Percentiles rank a stretch among this genome's conserved stretches.
These are phyloP conservation scores for Capsicum pubescens DNA, from an alignment of 257 asterid species.

Conservation along the genomic window DNA sequence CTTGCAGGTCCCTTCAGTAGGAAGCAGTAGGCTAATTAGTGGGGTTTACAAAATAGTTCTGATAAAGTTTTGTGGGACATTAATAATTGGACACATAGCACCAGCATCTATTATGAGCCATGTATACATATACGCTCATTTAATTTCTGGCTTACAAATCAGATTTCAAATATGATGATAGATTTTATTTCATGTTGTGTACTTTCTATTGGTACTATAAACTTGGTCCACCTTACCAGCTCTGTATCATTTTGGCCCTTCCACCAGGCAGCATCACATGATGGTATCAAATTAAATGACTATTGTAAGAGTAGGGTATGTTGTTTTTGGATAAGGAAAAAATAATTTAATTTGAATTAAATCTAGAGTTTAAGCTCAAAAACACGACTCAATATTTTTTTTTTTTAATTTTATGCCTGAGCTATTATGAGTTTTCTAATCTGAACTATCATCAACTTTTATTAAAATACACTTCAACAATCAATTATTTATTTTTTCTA, in stretches of 20 bases:
- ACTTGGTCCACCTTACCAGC: conserved; percentile 16
- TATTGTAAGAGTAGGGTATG: neutral
- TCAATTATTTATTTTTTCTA: too few species aligned
- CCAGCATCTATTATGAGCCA: neutral
- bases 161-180: conserved; percentile 3
- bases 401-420: too few species aligned
- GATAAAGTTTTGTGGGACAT: conserved; percentile 27
- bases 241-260: conserved; percentile 24
- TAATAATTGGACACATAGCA: neutral
- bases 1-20: neutral
- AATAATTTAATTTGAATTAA: conserved; percentile 17
- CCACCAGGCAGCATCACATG: conserved; percentile 29
- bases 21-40: neutral
- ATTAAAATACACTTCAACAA: too few species aligned
- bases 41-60: conserved; percentile 2
- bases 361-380: too few species aligned
- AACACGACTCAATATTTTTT: too few species aligned
- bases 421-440: too few species aligned
- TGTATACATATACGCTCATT: neutral
- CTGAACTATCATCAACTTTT: too few species aligned
- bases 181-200: conserved; percentile 26
- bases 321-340: conserved; percentile 18
- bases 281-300: conserved; percentile 17
- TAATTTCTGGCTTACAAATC: neutral
- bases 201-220: conserved; percentile 28